Conservation (phyloP, 805 yeast genomes). For the Cyberlindnera sargentensis region DNA sequence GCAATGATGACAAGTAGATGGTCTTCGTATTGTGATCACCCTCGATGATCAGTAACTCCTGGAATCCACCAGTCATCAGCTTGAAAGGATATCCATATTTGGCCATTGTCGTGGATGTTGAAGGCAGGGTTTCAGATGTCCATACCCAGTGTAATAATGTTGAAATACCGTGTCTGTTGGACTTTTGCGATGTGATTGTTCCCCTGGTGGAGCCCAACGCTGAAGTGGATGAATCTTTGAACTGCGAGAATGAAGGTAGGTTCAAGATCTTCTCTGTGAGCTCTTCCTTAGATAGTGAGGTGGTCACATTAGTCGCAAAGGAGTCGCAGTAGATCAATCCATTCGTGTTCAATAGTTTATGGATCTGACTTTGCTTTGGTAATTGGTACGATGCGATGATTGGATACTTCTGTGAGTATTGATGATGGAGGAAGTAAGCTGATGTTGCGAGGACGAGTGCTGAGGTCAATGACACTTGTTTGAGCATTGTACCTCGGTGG, state of each 20-base stretch:
- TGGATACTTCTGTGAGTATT: constrained; percentile 12
- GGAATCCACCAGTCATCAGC: constrained; percentile 21
- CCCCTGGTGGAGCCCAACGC: background rate
- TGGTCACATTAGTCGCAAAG: constrained; percentile 9
- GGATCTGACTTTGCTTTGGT: constrained; percentile 11
- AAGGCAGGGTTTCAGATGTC: constrained; percentile 4
- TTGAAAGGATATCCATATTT: constrained; percentile 23
- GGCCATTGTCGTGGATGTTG: constrained; percentile 13
- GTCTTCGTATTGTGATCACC: constrained; percentile 6
- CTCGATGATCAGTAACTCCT: constrained; percentile 13
- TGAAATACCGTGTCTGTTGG: background rate
- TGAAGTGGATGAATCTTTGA: background rate
- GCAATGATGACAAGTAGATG: constrained; percentile 16
- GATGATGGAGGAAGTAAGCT: constrained; percentile 11
- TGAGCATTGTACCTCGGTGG: background rate
- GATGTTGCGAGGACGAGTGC: constrained; percentile 10
- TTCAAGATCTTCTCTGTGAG: background rate
- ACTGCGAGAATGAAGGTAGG: background rate
- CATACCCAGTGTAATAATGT: constrained; percentile 9
- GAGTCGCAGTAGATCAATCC: constrained; percentile 18
- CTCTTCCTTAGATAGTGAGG: background rate
- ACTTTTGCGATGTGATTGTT: background rate
- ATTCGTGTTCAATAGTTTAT: constrained; percentile 5
- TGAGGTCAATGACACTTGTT: constrained; percentile 10
- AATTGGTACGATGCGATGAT: constrained; percentile 15